Evolutionary conservation across 306 rosid species (phyloP), one percentile per base, ranked within the genome.

Genomic region (Castanea mollissima): DNA sequence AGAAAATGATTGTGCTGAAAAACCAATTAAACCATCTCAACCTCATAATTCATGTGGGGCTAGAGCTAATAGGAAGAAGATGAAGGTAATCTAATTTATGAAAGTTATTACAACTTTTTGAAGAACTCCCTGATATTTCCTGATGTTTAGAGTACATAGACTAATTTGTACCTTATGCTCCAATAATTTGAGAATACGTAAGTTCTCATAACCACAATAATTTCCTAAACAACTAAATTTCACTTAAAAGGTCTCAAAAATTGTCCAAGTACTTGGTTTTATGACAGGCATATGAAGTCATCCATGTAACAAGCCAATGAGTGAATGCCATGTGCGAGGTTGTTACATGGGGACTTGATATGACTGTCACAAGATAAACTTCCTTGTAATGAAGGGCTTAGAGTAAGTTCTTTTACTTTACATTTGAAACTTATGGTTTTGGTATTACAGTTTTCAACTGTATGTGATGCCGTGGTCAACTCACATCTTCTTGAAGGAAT

Each of bases 1-100:
- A 12, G 81, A 16, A 16, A 81, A 59, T 69, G 82, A 35, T 29
- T 69, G 83, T 76, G 76, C 82, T 74, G 72, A 85, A 81, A 80
- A 81, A 77, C 78, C 80, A 23, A 85, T 80, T 46, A 88, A 87
- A 85, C 77, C 79, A 34, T 83, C 84, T 1, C 85, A 79, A 73
- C 79, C 52, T n/a, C 70, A 46, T 60, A 81, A 83, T 83, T 73
- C 87, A 5, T 71, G 81, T 46, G 79, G 82, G 81, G 64, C 63
- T 59, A 91, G 84, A 89, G 85, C 89, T 80, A 86, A 80, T 82
- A 83, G 91, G 85, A 96, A 88, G 90, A 96, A 96, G 85, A 80
- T 86, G 88, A 96, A 93, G 92, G 99, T 93, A 87, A 73, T 75
- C 56, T 32, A 56, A 55, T 56, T 31, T 55, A 41, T 27, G 31